Conservation (phyloP, 164 flowering plant genomes). For the Malania oleifera region DNA sequence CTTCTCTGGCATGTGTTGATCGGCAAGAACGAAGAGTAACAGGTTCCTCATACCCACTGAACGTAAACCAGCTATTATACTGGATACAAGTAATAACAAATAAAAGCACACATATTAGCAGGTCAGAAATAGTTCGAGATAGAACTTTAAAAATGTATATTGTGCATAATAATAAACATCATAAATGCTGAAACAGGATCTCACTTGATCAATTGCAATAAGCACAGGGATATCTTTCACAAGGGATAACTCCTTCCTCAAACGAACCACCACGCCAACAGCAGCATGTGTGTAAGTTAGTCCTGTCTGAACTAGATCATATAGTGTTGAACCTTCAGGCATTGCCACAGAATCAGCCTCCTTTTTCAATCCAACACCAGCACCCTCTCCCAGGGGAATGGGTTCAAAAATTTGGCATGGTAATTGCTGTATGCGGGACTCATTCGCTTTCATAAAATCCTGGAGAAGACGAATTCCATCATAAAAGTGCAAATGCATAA, state of each 20-base stretch:
- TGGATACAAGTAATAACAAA: slow-evolving; percentile 25
- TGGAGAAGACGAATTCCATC: slow-evolving; percentile 21
- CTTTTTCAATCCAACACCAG: slow-evolving; percentile 86
- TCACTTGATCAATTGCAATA: slow-evolving; percentile 87
- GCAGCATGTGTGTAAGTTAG: slow-evolving; percentile 71
- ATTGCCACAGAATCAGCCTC: slow-evolving; percentile 74
- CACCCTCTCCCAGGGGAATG: slow-evolving; percentile 93
- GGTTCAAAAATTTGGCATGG: slow-evolving; percentile 77
- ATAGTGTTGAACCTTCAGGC: slow-evolving; percentile 76
- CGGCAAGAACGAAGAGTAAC: slow-evolving; percentile 65
- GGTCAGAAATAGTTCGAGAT: neutral
- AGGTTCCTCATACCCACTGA: slow-evolving; percentile 77
- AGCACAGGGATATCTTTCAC: slow-evolving; percentile 86
- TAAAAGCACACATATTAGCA: neutral
- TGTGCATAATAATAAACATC: neutral
- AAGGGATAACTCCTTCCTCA: slow-evolving; percentile 80
- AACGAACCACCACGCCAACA: slow-evolving; percentile 85
- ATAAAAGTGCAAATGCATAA: neutral
- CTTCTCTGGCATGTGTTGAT: slow-evolving; percentile 84
- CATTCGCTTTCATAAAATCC: slow-evolving; percentile 83
- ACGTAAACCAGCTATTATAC: slow-evolving; percentile 97
- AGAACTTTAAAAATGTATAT: neutral
- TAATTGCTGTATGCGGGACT: slow-evolving; percentile 46
- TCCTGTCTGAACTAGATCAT: slow-evolving; percentile 77
- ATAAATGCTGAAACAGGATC: neutral